Evolutionary conservation across 2,329 filamentous ascomycete species (phyloP).

Genomic region (Fonsecaea erecta): DNA sequence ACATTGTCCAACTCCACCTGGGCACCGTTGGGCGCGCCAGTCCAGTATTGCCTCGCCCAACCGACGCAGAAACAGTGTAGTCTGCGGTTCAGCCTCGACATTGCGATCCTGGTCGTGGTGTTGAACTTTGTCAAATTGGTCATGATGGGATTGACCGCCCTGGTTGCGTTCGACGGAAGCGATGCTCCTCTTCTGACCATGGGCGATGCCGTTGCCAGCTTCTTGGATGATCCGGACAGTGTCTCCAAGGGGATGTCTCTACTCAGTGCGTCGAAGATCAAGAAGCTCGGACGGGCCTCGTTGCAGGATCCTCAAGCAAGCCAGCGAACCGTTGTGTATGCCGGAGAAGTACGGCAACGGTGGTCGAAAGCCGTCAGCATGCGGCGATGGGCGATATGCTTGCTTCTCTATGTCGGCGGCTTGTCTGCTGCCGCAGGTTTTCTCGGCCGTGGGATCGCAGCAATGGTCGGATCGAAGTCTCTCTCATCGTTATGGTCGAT

Average conservation of each 20-base stretch:
- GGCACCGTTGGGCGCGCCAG: not conserved
- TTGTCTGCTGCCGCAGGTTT: not conserved
- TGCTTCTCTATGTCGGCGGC: not conserved
- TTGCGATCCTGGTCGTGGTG: slow-evolving; percentile 1
- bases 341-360: not conserved
- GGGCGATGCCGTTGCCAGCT: slow-evolving; percentile 7
- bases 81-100: slow-evolving; percentile 6
- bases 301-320: not conserved
- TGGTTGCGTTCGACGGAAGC: not conserved
- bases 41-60: slow-evolving; percentile 2
- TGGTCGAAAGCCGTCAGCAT: slow-evolving; percentile 7
- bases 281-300: not conserved
- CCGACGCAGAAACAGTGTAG: slow-evolving; percentile 5
- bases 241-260: slow-evolving; percentile 7
- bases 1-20: slow-evolving; percentile 1
- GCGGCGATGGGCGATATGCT: not conserved
- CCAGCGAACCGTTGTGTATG: not conserved
- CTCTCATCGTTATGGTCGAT: slow-evolving; percentile 6
- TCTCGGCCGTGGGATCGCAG: not conserved
- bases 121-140: slow-evolving; percentile 7
- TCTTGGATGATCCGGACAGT: not conserved
- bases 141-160: not conserved
- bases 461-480: not conserved
- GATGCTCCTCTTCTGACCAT: slow-evolving; percentile 1
- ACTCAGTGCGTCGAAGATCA: slow-evolving; percentile 4